A percentile compares a stretch with the other conserved stretches of the same genome.
phyloP scores from a whole-genome alignment of 1,284 basidiomycete genomes.

The Lignosus rhinocerotis region DNA sequence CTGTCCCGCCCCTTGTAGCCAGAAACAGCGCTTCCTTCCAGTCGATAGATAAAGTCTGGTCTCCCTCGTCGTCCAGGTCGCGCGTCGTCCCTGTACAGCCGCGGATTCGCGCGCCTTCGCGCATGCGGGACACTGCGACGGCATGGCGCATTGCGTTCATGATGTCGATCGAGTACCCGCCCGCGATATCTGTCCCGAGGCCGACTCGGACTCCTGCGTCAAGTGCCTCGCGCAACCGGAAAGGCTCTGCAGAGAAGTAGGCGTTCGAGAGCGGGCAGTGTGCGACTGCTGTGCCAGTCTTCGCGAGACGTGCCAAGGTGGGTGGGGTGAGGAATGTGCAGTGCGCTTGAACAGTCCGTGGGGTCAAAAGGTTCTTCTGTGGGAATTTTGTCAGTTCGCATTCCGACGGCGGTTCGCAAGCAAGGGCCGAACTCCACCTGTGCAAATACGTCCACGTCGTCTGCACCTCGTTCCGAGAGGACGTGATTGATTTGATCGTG shows the following conservation, averaged over 20 bases:
- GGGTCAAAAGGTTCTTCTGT: conserved; percentile 61
- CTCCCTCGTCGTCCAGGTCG: conserved; percentile 7
- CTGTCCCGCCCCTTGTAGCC: conserved; percentile 75
- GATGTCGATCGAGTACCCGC: conserved; percentile 78
- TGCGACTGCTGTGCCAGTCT: conserved; percentile 63
- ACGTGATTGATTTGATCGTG: conserved; percentile 76
- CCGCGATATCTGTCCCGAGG: conserved; percentile 82
- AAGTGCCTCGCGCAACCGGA: conserved; percentile 76
- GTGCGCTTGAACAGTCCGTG: conserved; percentile 77
- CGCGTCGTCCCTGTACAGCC: conserved; percentile 5
- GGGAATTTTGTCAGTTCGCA: background rate
- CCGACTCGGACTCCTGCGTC: conserved; percentile 65
- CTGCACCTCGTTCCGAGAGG: conserved; percentile 52
- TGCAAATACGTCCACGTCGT: conserved; percentile 76
- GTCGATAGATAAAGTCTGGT: conserved; percentile 25
- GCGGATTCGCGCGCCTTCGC: conserved; percentile 53
- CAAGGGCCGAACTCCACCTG: conserved; percentile 41
- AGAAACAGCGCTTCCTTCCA: conserved; percentile 83
- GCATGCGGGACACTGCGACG: conserved; percentile 69
- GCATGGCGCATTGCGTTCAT: conserved; percentile 79
- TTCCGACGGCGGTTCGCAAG: conserved; percentile 4
- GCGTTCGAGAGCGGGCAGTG: conserved; percentile 86
- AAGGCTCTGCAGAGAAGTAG: conserved; percentile 78
- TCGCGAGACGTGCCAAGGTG: conserved; percentile 53
- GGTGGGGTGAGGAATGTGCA: conserved; percentile 71